A percentile compares a stretch with the other conserved stretches of the same genome.
These are phyloP conservation scores for Solanum sejunctum DNA, from an alignment of 257 asterid genomes.

Conservation along the genomic window DNA sequence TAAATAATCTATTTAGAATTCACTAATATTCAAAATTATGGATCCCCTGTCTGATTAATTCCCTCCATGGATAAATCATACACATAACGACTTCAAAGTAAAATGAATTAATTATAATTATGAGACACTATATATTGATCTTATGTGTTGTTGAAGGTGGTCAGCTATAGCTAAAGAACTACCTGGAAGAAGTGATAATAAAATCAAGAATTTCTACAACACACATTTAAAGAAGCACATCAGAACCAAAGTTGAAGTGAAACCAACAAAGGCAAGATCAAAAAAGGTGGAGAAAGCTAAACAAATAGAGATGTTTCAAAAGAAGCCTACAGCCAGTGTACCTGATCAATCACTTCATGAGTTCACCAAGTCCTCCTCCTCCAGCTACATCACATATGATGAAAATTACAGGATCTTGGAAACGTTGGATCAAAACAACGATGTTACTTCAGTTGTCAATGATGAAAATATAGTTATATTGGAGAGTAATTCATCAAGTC, in stretches of 20 bases:
- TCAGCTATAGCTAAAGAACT: neutral
- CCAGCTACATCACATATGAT: neutral
- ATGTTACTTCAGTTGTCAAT: neutral
- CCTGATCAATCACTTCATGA: neutral
- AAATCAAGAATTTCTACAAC: conserved; percentile 6
- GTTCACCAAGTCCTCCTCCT: neutral
- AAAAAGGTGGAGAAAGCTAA: neutral
- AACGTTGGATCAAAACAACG: neutral
- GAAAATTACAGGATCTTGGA: neutral
- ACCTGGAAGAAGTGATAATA: neutral
- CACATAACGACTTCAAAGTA: too few relatives aligned
- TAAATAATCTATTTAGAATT: too few relatives aligned
- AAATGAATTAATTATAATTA: too few relatives aligned
- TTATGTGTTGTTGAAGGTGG: neutral
- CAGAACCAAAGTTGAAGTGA: neutral
- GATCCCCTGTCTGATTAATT: too few relatives aligned
- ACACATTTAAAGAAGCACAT: neutral
- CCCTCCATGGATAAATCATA: too few relatives aligned
- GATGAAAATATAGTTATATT: neutral
- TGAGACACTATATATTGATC: neutral
- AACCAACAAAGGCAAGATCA: neutral
- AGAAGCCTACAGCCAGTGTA: neutral
- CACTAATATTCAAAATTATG: too few relatives aligned
- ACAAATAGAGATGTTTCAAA: neutral
- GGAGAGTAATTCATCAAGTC: neutral